A percentile compares a stretch with the other conserved stretches of the same genome.
Conservation (phyloP, 495 filamentous ascomycete genomes). For the Neurospora sp. region DNA sequence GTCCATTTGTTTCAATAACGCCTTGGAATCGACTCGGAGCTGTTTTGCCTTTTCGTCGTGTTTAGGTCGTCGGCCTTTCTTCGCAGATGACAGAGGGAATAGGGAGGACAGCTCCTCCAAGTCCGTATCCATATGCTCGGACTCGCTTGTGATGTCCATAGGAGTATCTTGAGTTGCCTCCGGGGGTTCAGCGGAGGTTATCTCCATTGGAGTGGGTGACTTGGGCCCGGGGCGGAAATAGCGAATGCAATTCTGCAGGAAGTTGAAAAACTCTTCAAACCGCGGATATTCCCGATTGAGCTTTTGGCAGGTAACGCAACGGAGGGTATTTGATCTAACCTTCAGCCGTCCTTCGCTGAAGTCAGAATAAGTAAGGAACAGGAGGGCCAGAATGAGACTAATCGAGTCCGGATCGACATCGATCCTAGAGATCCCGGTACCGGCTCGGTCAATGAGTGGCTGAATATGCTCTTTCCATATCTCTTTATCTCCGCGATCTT, state of each 20-base stretch:
- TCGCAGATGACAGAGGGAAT: constrained; percentile 9
- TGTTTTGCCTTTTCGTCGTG: constrained; percentile 38
- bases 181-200: background rate
- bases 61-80: constrained; percentile 38
- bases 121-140: constrained; percentile 2
- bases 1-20: constrained; percentile 37
- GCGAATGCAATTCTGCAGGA: constrained; percentile 8
- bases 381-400: constrained; percentile 4
- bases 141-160: background rate
- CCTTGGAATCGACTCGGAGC: constrained; percentile 36
- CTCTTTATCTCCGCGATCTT: background rate
- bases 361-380: constrained; percentile 17
- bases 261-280: constrained; percentile 9
- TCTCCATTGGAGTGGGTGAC: constrained; percentile 4
- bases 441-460: constrained; percentile 1
- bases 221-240: constrained; percentile 2
- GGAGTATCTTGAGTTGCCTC: background rate
- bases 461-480: constrained; percentile 15
- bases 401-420: background rate
- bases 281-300: background rate
- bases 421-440: background rate
- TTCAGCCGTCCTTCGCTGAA: constrained; percentile 1
- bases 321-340: background rate
- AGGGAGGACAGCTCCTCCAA: constrained; percentile 5
- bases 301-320: background rate